phyloP scores from a whole-genome alignment of 192 early-diverging fungal genomes.

The Backusella luteola region DNA sequence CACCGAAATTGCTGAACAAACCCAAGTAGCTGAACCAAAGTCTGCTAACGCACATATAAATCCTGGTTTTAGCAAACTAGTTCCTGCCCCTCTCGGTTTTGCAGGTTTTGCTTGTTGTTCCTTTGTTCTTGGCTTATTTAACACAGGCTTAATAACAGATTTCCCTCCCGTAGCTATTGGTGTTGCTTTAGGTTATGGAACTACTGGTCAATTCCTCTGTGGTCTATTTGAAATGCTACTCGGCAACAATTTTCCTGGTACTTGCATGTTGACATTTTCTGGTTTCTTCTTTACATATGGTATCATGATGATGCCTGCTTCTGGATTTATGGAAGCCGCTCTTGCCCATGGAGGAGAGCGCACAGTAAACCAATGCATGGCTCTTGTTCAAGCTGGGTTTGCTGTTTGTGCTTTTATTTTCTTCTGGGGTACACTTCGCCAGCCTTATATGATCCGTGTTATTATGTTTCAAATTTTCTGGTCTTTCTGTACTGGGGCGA shows the following conservation, averaged over 20 bases:
- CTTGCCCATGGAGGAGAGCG: neutral
- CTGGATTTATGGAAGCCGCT: slow-evolving; percentile 9
- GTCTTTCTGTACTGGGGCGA: slow-evolving; percentile 14
- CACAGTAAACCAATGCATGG: neutral
- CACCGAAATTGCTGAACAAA: neutral
- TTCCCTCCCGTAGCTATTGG: slow-evolving; percentile 24
- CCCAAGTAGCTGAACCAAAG: neutral
- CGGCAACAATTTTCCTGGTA: slow-evolving; percentile 25
- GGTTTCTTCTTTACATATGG: slow-evolving; percentile 30
- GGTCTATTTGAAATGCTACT: slow-evolving; percentile 13
- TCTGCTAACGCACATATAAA: neutral
- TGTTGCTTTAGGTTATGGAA: slow-evolving; percentile 12
- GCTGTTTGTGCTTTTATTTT: slow-evolving; percentile 18
- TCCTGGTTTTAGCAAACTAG: neutral
- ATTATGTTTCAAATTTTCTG: slow-evolving; percentile 21
- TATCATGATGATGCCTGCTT: slow-evolving; percentile 22
- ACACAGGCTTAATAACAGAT: slow-evolving; percentile 13
- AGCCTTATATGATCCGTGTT: slow-evolving; percentile 19
- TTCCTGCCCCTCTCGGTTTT: slow-evolving; percentile 19
- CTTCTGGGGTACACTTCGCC: slow-evolving; percentile 21
- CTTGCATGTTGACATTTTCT: slow-evolving; percentile 16
- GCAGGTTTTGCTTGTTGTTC: slow-evolving; percentile 14
- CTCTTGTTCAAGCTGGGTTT: slow-evolving; percentile 16
- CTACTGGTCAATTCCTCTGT: slow-evolving; percentile 17
- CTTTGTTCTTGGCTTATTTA: slow-evolving; percentile 17